Conservation (phyloP, 1,284 basidiomycete species). For the Cryptococcus sp. region DNA sequence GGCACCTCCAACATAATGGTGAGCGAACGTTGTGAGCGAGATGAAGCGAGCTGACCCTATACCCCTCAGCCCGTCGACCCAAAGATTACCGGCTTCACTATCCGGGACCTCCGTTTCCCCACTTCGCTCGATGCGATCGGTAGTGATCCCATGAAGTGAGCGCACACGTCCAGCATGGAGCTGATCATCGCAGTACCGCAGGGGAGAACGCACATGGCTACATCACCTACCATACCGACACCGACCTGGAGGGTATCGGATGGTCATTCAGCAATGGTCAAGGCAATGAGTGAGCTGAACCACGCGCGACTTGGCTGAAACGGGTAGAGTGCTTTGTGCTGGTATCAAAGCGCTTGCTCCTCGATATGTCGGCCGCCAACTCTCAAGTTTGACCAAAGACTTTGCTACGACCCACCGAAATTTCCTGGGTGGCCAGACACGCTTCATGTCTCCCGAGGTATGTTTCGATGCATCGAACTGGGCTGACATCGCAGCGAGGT, state of each 20-base stretch:
- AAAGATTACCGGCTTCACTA: conserved; percentile 30
- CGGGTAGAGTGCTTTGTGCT: conserved; percentile 26
- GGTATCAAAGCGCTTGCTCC: conserved; percentile 29
- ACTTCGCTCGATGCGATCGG: conserved; percentile 77
- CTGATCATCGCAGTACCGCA: conserved; percentile 68
- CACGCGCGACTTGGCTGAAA: not conserved
- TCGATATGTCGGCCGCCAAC: conserved; percentile 26
- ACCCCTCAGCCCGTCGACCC: conserved; percentile 13
- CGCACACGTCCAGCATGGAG: not conserved
- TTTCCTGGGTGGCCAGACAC: conserved; percentile 27
- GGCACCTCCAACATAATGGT: no score
- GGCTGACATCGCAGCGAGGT: conserved; percentile 54
- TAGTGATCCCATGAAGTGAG: conserved; percentile 71
- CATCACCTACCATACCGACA: conserved; percentile 61
- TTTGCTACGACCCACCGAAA: conserved; percentile 29
- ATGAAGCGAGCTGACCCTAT: no score
- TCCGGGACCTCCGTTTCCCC: conserved; percentile 63
- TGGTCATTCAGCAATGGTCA: conserved; percentile 93
- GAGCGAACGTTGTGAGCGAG: no score
- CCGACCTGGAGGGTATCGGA: conserved; percentile 72
- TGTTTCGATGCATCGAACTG: conserved; percentile 80
- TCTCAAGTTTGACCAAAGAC: conserved; percentile 22
- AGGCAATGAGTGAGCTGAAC: conserved; percentile 66
- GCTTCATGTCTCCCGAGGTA: conserved; percentile 58
- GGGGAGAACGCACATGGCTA: conserved; percentile 80